phyloP scores from a whole-genome alignment of 352 stramenopile species.

The Phytophthora pistaciae region DNA sequence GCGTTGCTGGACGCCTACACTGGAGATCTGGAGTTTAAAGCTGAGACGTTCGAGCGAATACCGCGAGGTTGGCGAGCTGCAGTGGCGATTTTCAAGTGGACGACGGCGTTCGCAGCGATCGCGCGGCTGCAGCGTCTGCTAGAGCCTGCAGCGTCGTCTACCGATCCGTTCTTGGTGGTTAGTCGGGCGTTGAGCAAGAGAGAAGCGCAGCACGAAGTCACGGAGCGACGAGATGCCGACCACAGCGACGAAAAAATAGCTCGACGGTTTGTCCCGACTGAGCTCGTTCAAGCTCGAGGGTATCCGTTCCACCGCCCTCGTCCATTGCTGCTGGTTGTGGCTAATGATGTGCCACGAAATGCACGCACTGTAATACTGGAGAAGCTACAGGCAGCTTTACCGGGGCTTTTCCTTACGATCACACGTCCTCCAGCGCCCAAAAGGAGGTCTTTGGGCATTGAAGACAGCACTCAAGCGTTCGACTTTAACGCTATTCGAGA shows the following conservation, averaged over 20 bases:
- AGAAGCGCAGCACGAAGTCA: constrained; percentile 56
- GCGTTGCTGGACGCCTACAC: constrained; percentile 56
- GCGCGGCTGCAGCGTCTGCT: constrained; percentile 58
- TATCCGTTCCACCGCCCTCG: constrained; percentile 54
- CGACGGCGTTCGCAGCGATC: constrained; percentile 55
- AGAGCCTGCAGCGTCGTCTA: constrained; percentile 7
- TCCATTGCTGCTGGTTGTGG: constrained; percentile 73
- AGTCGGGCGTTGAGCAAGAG: constrained; percentile 35
- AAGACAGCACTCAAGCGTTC: constrained; percentile 25
- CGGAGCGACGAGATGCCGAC: constrained; percentile 48
- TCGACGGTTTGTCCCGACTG: constrained; percentile 65
- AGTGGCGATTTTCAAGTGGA: constrained; percentile 66
- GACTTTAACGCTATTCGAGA: constrained; percentile 46
- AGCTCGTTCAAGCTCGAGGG: constrained; percentile 44
- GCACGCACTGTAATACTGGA: constrained; percentile 50
- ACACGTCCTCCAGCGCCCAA: constrained; percentile 42
- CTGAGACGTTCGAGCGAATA: constrained; percentile 56
- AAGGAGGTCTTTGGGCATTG: constrained; percentile 5
- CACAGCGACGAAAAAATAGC: constrained; percentile 48
- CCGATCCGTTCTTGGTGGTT: constrained; percentile 48
- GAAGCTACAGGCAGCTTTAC: constrained; percentile 54
- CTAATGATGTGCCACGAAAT: constrained; percentile 65
- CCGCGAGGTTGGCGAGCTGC: constrained; percentile 60
- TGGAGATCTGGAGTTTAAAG: constrained; percentile 58
- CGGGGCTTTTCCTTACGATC: constrained; percentile 78